These are phyloP conservation scores for Rhododendron molle DNA, from an alignment of 148 eudicot genomes.

Conservation along the genomic window DNA sequence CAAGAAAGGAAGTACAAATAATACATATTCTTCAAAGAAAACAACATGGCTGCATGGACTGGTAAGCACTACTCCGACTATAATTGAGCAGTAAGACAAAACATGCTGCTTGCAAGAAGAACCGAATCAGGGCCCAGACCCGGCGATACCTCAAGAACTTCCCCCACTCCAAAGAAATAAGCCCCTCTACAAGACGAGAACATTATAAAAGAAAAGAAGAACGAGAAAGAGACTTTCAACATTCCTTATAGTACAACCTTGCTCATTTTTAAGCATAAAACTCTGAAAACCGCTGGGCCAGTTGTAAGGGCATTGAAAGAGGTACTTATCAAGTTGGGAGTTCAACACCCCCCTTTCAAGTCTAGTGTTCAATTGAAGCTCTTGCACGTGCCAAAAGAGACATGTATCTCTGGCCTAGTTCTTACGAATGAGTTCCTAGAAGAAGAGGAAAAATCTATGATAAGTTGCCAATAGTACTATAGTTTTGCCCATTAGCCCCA, in stretches of 20 bases:
- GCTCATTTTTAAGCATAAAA: background rate
- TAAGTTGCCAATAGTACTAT: background rate
- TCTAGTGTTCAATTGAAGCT: background rate
- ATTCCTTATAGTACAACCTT: background rate
- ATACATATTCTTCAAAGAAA: background rate
- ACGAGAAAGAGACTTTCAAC: background rate
- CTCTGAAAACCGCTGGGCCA: background rate
- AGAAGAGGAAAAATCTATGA: background rate
- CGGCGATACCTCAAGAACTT: background rate
- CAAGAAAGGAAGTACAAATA: slow-evolving; percentile 3
- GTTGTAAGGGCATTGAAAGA: background rate
- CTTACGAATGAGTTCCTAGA: background rate
- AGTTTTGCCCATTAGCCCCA: background rate
- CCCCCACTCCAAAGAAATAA: background rate
- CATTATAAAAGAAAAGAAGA: background rate
- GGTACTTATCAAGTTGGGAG: background rate
- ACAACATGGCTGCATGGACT: background rate
- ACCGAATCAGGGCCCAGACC: background rate
- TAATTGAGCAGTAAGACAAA: background rate
- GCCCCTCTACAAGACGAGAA: background rate
- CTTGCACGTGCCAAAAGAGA: background rate
- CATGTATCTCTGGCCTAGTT: background rate
- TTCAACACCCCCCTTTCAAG: background rate
- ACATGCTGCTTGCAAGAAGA: background rate
- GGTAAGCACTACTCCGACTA: background rate